phyloP scores from a whole-genome alignment of 2,329 filamentous ascomycete species.

The Aspergillus tanneri region DNA sequence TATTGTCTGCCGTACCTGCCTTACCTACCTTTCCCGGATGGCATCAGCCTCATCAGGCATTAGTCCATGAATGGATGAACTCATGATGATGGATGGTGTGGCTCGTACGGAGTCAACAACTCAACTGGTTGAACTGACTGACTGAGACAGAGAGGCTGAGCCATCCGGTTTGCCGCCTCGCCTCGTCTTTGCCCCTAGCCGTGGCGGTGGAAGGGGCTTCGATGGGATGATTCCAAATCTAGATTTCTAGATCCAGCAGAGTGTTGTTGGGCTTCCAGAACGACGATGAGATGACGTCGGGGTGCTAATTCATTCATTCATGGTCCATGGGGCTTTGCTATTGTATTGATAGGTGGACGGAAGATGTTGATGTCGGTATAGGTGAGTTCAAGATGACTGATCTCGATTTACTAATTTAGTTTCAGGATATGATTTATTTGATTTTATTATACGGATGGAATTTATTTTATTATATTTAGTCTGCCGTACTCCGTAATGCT shows the following conservation, averaged over 20 bases:
- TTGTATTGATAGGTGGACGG: too few species aligned
- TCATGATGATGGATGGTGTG: too few species aligned
- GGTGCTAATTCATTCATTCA: neutral
- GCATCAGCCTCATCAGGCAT: too few species aligned
- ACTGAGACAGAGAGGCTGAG: neutral
- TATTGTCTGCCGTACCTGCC: too few species aligned
- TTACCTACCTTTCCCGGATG: too few species aligned
- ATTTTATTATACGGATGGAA: neutral
- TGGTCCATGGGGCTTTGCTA: neutral
- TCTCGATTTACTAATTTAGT: conserved; percentile 17
- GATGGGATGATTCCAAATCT: conserved; percentile 13
- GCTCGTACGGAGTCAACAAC: too few species aligned
- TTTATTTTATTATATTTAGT: neutral
- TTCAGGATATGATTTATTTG: too few species aligned
- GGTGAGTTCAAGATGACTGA: conserved; percentile 19
- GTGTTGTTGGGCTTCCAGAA: neutral
- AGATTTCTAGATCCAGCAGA: neutral
- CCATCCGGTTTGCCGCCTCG: conserved; percentile 24
- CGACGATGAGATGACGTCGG: neutral
- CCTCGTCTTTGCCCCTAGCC: conserved; percentile 19
- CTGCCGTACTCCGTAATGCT: neutral
- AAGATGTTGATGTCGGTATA: conserved; percentile 6
- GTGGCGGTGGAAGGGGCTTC: conserved; percentile 13
- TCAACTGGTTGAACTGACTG: too few species aligned
- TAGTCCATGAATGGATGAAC: too few species aligned